Evolutionary conservation across 2,329 filamentous ascomycete genomes (phyloP).

Genomic region (Coniochaeta sp.): DNA sequence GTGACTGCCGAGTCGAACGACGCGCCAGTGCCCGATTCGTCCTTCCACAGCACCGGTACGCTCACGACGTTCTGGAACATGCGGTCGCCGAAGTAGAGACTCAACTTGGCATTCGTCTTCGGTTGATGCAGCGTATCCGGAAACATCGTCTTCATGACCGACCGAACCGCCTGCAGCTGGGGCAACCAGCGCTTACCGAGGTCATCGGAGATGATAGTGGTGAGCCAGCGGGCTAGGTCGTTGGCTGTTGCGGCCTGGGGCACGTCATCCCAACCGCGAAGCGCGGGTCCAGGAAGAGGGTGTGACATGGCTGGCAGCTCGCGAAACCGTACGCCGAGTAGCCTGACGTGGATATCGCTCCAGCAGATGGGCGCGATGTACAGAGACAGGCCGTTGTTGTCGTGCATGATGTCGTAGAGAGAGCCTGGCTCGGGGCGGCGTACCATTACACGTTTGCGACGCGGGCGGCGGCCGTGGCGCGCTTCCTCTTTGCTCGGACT

Average conservation of each 20-base stretch:
- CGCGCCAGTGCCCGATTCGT: conserved; percentile 15
- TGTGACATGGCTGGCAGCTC: conserved; percentile 32
- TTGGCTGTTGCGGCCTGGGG: conserved; percentile 34
- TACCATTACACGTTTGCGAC: conserved; percentile 23
- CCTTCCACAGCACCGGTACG: conserved; percentile 43
- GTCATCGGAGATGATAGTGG: conserved; percentile 29
- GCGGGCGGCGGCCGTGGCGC: background rate
- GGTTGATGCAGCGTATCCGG: conserved; percentile 22
- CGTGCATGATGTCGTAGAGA: conserved; percentile 43
- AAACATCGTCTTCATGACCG: conserved; percentile 37
- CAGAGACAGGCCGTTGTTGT: conserved; percentile 38
- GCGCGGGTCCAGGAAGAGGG: conserved; percentile 26
- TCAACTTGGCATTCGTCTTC: conserved; percentile 32
- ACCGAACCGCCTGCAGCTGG: conserved; percentile 34
- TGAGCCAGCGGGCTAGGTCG: conserved; percentile 34
- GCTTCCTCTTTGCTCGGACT: background rate
- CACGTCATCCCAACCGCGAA: conserved; percentile 7
- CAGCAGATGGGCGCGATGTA: conserved; percentile 48
- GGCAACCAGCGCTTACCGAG: conserved; percentile 25
- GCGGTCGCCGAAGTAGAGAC: conserved; percentile 41
- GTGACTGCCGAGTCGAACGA: conserved; percentile 30
- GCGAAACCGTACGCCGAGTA: conserved; percentile 41
- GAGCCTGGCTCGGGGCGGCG: conserved; percentile 41
- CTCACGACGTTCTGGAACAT: conserved; percentile 38
- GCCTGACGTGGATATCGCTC: conserved; percentile 42